Percentiles rank a stretch among this genome's conserved stretches.
Conservation (phyloP, 2,329 filamentous ascomycete genomes). For the Sordariomycetes sp. region DNA sequence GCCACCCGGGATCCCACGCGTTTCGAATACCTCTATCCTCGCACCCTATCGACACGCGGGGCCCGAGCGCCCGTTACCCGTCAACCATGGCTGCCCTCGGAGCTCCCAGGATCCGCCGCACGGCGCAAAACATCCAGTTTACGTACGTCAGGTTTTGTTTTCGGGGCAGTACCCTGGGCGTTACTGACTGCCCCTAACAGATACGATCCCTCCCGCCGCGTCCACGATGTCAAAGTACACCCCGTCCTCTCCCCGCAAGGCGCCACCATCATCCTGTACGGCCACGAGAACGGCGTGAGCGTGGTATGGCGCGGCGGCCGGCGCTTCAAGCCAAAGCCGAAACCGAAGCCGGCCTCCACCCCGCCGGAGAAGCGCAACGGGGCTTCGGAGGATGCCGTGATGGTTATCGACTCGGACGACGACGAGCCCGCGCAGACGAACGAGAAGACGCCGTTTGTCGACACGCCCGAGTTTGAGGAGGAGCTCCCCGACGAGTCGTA, state of each 20-base stretch:
- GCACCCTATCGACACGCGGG: not conserved
- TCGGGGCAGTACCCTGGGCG: not conserved
- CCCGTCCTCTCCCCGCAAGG: conserved; percentile 53
- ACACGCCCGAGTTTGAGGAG: conserved; percentile 50
- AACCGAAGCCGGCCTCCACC: conserved; percentile 17
- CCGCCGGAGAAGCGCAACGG: conserved; percentile 40
- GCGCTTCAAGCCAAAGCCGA: conserved; percentile 38
- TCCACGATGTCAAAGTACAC: conserved; percentile 50
- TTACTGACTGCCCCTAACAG: conserved; percentile 21
- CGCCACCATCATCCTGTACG: conserved; percentile 51
- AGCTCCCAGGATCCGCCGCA: conserved; percentile 32
- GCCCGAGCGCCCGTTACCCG: not conserved
- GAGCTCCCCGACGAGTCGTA: conserved; percentile 34
- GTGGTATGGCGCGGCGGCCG: conserved; percentile 53
- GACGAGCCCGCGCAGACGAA: conserved; percentile 29
- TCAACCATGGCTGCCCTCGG: conserved; percentile 19
- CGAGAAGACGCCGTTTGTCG: conserved; percentile 22
- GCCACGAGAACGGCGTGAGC: conserved; percentile 51
- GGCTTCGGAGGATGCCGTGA: conserved; percentile 38
- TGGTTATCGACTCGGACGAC: conserved; percentile 55
- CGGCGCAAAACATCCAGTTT: conserved; percentile 35
- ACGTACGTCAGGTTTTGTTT: conserved; percentile 24
- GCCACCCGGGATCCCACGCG: not conserved
- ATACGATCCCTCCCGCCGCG: conserved; percentile 46
- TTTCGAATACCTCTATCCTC: not conserved